Conservation (phyloP, 139 green algal genomes). For the Axilococcus clingmanii region DNA sequence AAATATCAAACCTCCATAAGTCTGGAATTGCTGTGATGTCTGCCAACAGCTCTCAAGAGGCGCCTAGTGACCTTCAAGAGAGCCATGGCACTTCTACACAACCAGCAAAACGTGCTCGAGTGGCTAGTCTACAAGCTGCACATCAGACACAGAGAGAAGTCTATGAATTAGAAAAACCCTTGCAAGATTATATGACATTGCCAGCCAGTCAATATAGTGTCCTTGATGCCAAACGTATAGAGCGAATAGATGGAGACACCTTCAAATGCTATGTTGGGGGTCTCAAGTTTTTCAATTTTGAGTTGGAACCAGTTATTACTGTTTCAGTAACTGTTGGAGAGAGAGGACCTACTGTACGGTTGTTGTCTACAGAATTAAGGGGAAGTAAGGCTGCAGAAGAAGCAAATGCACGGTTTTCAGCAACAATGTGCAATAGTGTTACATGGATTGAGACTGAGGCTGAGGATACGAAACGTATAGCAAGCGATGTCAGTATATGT, state of each 20-base stretch:
- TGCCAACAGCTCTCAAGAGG: too few species aligned
- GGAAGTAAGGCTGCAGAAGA: slow-evolving; percentile 41
- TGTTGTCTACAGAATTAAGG: slow-evolving; percentile 58
- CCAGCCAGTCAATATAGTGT: slow-evolving; percentile 81
- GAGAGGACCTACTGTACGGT: slow-evolving; percentile 58
- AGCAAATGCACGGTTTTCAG: slow-evolving; percentile 59
- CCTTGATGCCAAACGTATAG: slow-evolving; percentile 64
- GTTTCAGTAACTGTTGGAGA: slow-evolving; percentile 54
- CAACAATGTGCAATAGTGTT: slow-evolving; percentile 67
- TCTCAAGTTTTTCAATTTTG: slow-evolving; percentile 56
- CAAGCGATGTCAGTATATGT: slow-evolving; percentile 31
- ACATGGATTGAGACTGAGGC: slow-evolving; percentile 26
- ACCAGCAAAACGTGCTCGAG: too few species aligned
- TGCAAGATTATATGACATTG: slow-evolving; percentile 78
- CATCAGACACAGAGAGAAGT: too few species aligned
- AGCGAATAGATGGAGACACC: slow-evolving; percentile 66
- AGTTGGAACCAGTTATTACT: slow-evolving; percentile 68
- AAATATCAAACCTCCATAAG: too few species aligned
- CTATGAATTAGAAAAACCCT: too few species aligned
- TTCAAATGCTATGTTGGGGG: slow-evolving; percentile 66
- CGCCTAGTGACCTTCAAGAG: too few species aligned
- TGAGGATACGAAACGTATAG: slow-evolving; percentile 16
- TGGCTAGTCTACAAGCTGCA: too few species aligned
- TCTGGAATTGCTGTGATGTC: too few species aligned
- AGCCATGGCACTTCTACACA: too few species aligned